Conservation (phyloP, 169 alveolate genomes). For the Plasmodium sp. region DNA sequence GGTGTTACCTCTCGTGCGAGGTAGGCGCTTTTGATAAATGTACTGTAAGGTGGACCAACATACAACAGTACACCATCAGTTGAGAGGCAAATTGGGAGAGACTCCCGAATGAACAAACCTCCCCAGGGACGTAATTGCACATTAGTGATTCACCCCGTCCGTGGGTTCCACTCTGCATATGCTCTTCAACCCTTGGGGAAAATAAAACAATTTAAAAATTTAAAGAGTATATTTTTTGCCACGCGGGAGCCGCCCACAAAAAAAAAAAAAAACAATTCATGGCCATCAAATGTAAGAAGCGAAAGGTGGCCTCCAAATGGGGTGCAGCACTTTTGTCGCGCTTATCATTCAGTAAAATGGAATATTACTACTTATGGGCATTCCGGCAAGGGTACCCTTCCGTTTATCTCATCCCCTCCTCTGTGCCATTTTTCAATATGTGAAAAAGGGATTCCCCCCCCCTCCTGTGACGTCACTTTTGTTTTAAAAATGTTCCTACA, state of each 20-base stretch:
- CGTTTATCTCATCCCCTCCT: not conserved
- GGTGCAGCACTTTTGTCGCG: not conserved
- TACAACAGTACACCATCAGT: not conserved
- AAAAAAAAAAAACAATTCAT: not conserved
- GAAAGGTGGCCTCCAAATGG: not conserved
- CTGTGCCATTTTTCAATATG: not conserved
- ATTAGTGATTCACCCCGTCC: not conserved
- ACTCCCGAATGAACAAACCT: not conserved
- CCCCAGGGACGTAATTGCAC: not conserved
- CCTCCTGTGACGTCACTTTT: not conserved
- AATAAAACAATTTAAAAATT: no score
- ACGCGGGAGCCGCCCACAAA: not conserved
- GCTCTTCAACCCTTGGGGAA: not conserved
- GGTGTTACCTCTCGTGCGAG: not conserved
- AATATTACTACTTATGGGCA: not conserved
- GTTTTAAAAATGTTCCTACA: not conserved
- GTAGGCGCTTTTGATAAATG: not conserved
- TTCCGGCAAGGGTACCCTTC: not conserved
- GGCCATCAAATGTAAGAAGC: not conserved
- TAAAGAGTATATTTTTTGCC: not conserved
- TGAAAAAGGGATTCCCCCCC: not conserved
- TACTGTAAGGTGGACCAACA: not conserved
- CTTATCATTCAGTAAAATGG: not conserved
- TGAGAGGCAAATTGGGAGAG: not conserved
- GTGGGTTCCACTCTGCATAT: not conserved